A percentile compares a stretch with the other conserved stretches of the same genome.
Evolutionary conservation across 257 asterid genomes (phyloP).

Genomic region (Verbascum thapsus): DNA sequence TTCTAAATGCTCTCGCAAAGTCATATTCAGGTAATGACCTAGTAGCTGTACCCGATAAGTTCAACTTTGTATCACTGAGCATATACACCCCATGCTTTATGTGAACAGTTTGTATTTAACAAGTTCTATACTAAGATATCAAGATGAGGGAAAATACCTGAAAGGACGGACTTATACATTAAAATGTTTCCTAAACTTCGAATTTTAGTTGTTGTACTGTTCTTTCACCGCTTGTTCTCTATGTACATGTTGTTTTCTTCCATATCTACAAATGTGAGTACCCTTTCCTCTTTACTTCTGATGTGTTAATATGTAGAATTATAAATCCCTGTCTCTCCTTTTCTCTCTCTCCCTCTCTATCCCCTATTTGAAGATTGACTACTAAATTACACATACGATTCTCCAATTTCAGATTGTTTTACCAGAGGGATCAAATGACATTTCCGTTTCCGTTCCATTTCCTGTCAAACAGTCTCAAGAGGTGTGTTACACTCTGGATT

Average conservation of each 20-base stretch:
- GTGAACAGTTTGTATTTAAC: neutral
- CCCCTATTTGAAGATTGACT: slow-evolving; percentile 9
- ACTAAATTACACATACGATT: slow-evolving; percentile 15
- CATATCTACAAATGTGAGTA: no score
- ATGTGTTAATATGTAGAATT: no score
- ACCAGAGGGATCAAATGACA: slow-evolving; percentile 90
- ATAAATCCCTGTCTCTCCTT: no score
- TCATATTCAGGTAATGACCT: neutral
- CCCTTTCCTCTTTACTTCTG: no score
- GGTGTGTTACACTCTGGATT: slow-evolving; percentile 50
- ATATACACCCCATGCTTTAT: neutral
- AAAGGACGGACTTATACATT: slow-evolving; percentile 9
- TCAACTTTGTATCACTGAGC: neutral
- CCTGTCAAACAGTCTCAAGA: slow-evolving; percentile 65
- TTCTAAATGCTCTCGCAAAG: slow-evolving; percentile 15
- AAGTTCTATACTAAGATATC: no score
- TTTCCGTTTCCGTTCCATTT: slow-evolving; percentile 69
- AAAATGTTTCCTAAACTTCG: neutral
- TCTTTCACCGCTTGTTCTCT: neutral
- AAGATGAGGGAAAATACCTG: neutral
- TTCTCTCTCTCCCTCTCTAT: neutral
- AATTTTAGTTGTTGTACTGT: neutral
- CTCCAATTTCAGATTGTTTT: slow-evolving; percentile 66
- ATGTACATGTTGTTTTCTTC: no score
- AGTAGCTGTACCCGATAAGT: neutral